These are phyloP conservation scores for Diutina mesorugosa DNA, from an alignment of 1,139 yeast species.

Conservation along the genomic window DNA sequence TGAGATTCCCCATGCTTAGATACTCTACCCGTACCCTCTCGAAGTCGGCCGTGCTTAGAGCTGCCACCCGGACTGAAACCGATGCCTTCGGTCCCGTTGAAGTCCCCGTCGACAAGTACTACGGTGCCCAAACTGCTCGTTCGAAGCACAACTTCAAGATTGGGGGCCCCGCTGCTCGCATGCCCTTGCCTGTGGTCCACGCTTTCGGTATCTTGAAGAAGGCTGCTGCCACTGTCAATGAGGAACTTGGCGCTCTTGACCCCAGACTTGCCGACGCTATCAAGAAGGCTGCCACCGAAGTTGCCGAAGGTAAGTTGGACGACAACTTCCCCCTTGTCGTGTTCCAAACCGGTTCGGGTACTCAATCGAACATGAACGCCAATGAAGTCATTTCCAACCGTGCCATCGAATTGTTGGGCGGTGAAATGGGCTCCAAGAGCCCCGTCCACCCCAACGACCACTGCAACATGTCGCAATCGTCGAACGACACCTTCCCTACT, in stretches of 20 bases:
- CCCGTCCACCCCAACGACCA: constrained; percentile 99
- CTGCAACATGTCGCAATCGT: constrained; percentile 96
- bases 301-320: constrained; percentile 76
- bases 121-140: constrained; percentile 98
- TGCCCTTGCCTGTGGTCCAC: constrained; percentile 82
- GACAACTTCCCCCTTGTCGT: constrained; percentile 97
- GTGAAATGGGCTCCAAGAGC: constrained; percentile 75
- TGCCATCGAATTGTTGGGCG: constrained; percentile 92
- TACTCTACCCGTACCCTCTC: not conserved
- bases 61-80: constrained; percentile 56
- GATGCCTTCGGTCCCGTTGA: constrained; percentile 96
- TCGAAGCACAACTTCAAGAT: constrained; percentile 88
- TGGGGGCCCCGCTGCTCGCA: constrained; percentile 81
- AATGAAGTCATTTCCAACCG: constrained; percentile 97
- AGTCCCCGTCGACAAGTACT: constrained; percentile 74
- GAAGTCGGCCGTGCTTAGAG: constrained; percentile 1
- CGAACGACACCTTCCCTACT: constrained; percentile 97
- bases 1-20: not conserved
- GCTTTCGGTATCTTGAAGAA: constrained; percentile 92
- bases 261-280: constrained; percentile 76
- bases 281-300: constrained; percentile 91
- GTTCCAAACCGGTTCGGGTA: constrained; percentile 98
- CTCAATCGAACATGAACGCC: constrained; percentile 98
- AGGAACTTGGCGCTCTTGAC: constrained; percentile 67
- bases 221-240: constrained; percentile 89